Conservation (phyloP, 2,329 filamentous ascomycete species). For the Monosporascus sp. region DNA sequence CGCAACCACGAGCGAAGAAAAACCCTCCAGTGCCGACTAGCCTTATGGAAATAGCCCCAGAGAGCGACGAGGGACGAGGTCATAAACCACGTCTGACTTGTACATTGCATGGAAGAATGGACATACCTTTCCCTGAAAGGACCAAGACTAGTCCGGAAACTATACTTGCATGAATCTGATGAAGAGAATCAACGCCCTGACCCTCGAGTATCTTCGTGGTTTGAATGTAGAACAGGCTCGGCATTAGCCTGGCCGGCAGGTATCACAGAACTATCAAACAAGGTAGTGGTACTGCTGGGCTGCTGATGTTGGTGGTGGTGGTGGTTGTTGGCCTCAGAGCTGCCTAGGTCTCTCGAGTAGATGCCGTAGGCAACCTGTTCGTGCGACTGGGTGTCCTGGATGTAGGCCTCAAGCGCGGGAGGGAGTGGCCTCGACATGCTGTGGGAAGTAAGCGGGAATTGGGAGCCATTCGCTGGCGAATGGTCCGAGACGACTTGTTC, state of each 20-base stretch:
- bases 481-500: background rate
- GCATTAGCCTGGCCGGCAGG: background rate
- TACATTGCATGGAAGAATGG: too few relatives aligned
- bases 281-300: background rate
- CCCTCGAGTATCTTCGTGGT: background rate
- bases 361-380: slow-evolving; percentile 1
- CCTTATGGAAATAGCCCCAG: too few relatives aligned
- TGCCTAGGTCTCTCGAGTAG: background rate
- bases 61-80: too few relatives aligned
- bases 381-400: slow-evolving; percentile 1
- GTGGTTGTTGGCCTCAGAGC: background rate
- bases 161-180: background rate
- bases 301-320: background rate
- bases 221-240: background rate
- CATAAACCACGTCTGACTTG: too few relatives aligned
- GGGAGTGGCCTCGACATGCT: background rate
- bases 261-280: background rate
- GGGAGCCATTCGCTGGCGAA: background rate
- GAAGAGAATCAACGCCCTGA: background rate
- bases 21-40: too few relatives aligned
- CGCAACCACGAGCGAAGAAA: too few relatives aligned
- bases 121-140: too few relatives aligned
- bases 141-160: too few relatives aligned
- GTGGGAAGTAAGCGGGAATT: background rate
- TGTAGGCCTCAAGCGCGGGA: slow-evolving; percentile 1